These are phyloP conservation scores for Paramecium pentaurelia DNA, from an alignment of 73 alveolate genomes.

Conservation along the genomic window DNA sequence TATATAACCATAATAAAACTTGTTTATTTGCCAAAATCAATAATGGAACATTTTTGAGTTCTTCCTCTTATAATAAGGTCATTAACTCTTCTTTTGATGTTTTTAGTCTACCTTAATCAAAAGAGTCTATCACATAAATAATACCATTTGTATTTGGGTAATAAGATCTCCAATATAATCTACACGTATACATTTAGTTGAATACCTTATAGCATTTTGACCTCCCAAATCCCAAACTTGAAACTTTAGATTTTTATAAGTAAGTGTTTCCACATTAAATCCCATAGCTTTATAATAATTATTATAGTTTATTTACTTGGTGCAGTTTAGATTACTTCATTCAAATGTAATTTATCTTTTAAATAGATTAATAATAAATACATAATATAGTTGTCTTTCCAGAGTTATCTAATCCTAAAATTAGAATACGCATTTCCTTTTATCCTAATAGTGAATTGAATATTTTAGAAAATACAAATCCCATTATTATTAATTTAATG, in stretches of 20 bases:
- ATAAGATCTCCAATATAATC: slow-evolving; percentile 87
- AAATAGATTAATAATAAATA: neutral
- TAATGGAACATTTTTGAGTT: slow-evolving; percentile 91
- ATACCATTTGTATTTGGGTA: slow-evolving; percentile 87
- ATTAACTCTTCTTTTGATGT: slow-evolving; percentile 83
- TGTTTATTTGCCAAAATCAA: slow-evolving; percentile 90
- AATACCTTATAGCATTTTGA: slow-evolving; percentile 73
- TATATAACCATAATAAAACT: neutral
- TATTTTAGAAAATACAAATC: slow-evolving; percentile 76
- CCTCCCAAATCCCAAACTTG: slow-evolving; percentile 89
- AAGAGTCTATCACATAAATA: slow-evolving; percentile 87
- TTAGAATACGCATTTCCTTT: slow-evolving; percentile 75
- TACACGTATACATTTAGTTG: neutral
- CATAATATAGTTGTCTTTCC: slow-evolving; percentile 86
- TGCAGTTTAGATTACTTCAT: slow-evolving; percentile 70
- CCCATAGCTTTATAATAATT: slow-evolving; percentile 68
- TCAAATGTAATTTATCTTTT: slow-evolving; percentile 65
- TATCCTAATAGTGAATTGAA: slow-evolving; percentile 70
- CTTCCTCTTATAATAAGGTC: slow-evolving; percentile 75
- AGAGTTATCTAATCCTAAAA: slow-evolving; percentile 84
- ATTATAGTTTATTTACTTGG: slow-evolving; percentile 60
- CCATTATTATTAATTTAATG: slow-evolving; percentile 59
- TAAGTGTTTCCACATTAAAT: slow-evolving; percentile 81
- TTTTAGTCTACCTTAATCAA: slow-evolving; percentile 89
- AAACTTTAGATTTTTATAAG: slow-evolving; percentile 76